Conservation (phyloP, 2,329 filamentous ascomycete species). For the Fusarium fujikuroi region DNA sequence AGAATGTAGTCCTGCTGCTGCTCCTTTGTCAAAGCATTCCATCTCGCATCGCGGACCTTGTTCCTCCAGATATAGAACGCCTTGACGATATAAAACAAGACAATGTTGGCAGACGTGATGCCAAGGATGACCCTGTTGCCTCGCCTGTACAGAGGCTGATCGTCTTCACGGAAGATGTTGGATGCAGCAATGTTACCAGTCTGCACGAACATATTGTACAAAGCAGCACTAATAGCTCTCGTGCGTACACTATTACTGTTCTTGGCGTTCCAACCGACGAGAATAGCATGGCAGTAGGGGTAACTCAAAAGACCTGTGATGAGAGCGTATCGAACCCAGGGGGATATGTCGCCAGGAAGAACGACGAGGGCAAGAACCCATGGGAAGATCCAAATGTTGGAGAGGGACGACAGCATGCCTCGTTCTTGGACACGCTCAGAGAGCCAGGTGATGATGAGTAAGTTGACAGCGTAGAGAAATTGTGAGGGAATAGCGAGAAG, state of each 20-base stretch:
- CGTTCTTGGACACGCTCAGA: slow-evolving; percentile 58
- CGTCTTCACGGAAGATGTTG: slow-evolving; percentile 60
- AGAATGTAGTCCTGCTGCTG: slow-evolving; percentile 60
- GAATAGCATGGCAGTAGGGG: slow-evolving; percentile 57
- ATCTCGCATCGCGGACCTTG: slow-evolving; percentile 54
- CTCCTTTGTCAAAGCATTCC: slow-evolving; percentile 56
- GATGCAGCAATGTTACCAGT: slow-evolving; percentile 55
- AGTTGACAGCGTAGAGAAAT: slow-evolving; percentile 57
- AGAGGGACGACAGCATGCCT: slow-evolving; percentile 56
- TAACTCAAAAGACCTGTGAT: slow-evolving; percentile 55
- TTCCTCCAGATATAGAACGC: slow-evolving; percentile 61
- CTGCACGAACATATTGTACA: slow-evolving; percentile 69
- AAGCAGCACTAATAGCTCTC: slow-evolving; percentile 67
- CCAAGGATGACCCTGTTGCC: slow-evolving; percentile 62
- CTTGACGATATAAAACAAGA: slow-evolving; percentile 58
- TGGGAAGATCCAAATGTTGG: slow-evolving; percentile 63
- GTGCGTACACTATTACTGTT: slow-evolving; percentile 72
- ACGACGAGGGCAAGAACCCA: slow-evolving; percentile 58
- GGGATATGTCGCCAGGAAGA: slow-evolving; percentile 49
- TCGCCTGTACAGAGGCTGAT: slow-evolving; percentile 62
- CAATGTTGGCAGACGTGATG: slow-evolving; percentile 59
- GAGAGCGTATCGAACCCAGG: slow-evolving; percentile 57
- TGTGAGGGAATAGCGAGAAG: slow-evolving; percentile 58
- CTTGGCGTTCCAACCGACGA: slow-evolving; percentile 68
- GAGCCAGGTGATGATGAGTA: slow-evolving; percentile 59